These are phyloP conservation scores for Salix brachista DNA, from an alignment of 345 rosid genomes.

Conservation along the genomic window DNA sequence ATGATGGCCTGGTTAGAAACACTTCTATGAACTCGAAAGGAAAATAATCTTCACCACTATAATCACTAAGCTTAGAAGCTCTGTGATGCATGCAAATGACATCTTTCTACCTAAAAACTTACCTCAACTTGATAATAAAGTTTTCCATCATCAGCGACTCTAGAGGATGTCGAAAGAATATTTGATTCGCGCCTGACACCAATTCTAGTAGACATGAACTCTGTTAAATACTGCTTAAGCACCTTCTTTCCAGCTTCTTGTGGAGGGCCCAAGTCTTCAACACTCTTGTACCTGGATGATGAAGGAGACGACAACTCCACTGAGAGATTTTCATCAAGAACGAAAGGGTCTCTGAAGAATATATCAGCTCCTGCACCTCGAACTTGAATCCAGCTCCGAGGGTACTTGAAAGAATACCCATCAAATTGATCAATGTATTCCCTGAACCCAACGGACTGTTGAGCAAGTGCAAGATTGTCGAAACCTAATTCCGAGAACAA, in stretches of 20 bases:
- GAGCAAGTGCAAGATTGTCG: conserved; percentile 35
- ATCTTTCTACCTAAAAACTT: conserved; percentile 4
- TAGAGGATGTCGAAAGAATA: conserved; percentile 63
- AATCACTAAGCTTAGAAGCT: neutral
- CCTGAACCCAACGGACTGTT: conserved; percentile 46
- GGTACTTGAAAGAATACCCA: conserved; percentile 87
- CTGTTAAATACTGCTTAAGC: conserved; percentile 79
- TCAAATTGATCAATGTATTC: conserved; percentile 87
- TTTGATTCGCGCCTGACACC: conserved; percentile 75
- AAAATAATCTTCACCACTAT: neutral
- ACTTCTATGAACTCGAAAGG: neutral
- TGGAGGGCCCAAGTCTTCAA: conserved; percentile 84
- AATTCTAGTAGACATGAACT: conserved; percentile 95
- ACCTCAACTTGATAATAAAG: conserved; percentile 93
- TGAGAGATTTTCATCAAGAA: conserved; percentile 78
- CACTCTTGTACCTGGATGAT: conserved; percentile 67
- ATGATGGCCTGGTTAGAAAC: neutral
- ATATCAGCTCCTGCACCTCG: conserved; percentile 92
- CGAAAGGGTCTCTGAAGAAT: conserved; percentile 83
- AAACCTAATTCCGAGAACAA: conserved; percentile 39
- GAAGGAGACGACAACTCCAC: conserved; percentile 97
- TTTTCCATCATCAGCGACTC: conserved; percentile 87
- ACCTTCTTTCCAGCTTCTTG: conserved; percentile 79
- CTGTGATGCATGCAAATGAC: neutral
- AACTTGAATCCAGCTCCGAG: conserved; percentile 84